These are phyloP conservation scores for Paspalum notatum DNA, from an alignment of 176 grass and related monocot species.

Conservation along the genomic window DNA sequence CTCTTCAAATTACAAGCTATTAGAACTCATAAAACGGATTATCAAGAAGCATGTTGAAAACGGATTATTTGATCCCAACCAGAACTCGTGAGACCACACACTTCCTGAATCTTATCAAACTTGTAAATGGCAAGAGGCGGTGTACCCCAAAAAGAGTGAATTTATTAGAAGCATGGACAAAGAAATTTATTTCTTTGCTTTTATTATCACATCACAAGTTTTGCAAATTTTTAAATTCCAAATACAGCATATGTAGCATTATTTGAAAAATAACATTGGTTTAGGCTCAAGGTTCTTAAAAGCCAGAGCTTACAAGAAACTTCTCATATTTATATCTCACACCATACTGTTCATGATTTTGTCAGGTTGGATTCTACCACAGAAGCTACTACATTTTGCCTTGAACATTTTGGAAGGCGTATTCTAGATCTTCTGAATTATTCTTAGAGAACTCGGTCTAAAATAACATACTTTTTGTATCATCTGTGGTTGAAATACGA, in stretches of 20 bases:
- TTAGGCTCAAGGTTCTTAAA: too few relatives aligned
- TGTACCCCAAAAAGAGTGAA: background rate
- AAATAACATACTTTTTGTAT: conserved; percentile 64
- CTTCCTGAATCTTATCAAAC: conserved; percentile 86
- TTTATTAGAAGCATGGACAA: background rate
- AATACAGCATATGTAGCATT: too few relatives aligned
- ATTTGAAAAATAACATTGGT: too few relatives aligned
- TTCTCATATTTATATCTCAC: too few relatives aligned
- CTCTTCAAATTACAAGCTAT: too few relatives aligned
- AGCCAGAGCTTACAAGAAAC: too few relatives aligned
- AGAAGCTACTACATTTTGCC: conserved; percentile 76
- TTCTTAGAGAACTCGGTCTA: conserved; percentile 79
- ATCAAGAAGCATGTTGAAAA: too few relatives aligned
- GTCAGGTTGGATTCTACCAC: conserved; percentile 96
- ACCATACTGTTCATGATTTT: conserved; percentile 26
- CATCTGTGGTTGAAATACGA: background rate
- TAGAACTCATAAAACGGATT: too few relatives aligned
- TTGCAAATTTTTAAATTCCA: too few relatives aligned
- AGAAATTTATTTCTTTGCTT: too few relatives aligned
- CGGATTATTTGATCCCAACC: conserved; percentile 75
- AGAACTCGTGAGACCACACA: conserved; percentile 65
- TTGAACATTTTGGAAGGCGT: conserved; percentile 77
- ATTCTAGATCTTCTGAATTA: conserved; percentile 70
- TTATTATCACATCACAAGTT: too few relatives aligned
- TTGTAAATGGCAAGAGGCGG: conserved; percentile 3